Base-by-base conservation (phyloP, 225 moss, liverwort and hornwort species). In the Polytrichum commune region DNA sequence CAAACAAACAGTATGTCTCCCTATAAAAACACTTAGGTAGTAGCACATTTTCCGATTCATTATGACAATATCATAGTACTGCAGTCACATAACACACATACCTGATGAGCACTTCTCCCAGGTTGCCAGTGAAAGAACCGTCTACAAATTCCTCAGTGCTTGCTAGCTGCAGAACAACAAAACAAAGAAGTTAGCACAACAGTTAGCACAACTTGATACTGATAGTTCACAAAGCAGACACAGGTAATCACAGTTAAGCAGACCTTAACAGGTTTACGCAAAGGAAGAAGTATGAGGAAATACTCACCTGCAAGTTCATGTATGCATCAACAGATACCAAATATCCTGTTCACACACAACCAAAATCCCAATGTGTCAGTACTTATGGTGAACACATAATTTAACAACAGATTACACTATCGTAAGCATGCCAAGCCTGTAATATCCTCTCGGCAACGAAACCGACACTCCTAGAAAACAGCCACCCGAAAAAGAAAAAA, bases 31-130 rank as follows among this genome's bases (percentile, higher is more conserved):
- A 46, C 46, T 46, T 4, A 16, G 1, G 4, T 16, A 46, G 0
- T 16, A 46, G 46, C 4, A 4, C 46, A 46, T 13, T 26, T 46
- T 0, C 46, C 4, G 0, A 13, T 46, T 38, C 38, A 9, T 38
- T 46, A 46, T 13, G 0, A 46, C 1, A 16, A 46, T 16, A 4
- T 16, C 46, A 3, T 16, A 46, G 16, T 46, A 46, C 46, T 46
- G 46, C 46, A 46, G 46, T 46, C 3, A 46, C 56, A 53, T 24
- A 13, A 35, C 53, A 69, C 18, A 13, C 69, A 7, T 73, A 97
- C 97, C 94, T 94, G 80, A 94, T 97, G 13, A 94, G 91, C 60
- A 97, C 97, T 72, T 97, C 97, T 61, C 94, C 97, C 64, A 97
- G 86, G 80, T 92, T 97, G 32, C 92, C 91, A 53, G 92, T 91